Conservation (phyloP, 2,329 filamentous ascomycete species). For the Fusarium setosum region DNA sequence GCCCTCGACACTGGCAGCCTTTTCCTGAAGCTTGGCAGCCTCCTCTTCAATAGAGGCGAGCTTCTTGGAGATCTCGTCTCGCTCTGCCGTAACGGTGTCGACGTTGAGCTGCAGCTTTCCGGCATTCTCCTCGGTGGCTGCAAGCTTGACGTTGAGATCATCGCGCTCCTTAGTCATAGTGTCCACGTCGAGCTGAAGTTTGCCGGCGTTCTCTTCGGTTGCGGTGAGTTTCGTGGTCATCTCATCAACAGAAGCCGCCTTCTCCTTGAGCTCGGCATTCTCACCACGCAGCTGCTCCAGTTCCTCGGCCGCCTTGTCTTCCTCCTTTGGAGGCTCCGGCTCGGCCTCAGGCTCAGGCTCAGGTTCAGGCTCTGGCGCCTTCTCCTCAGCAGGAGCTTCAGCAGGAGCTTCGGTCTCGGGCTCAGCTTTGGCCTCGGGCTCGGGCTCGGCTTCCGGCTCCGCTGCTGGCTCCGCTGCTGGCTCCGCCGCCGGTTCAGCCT, state of each 20-base stretch:
- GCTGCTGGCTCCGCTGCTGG: no score
- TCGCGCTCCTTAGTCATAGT: slow-evolving; percentile 1
- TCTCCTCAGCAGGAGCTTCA: slow-evolving; percentile 11
- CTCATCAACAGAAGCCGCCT: slow-evolving; percentile 19
- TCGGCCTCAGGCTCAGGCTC: slow-evolving; percentile 8
- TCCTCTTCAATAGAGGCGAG: slow-evolving; percentile 30
- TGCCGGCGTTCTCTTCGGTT: slow-evolving; percentile 7
- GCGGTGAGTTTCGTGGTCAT: slow-evolving; percentile 18
- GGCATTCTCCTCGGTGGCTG: slow-evolving; percentile 21
- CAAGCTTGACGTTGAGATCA: slow-evolving; percentile 17
- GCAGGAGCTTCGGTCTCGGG: not conserved
- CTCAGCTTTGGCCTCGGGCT: slow-evolving; percentile 6
- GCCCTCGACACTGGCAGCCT: slow-evolving; percentile 22
- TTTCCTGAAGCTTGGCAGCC: slow-evolving; percentile 25
- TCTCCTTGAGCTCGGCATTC: slow-evolving; percentile 36
- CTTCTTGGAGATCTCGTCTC: slow-evolving; percentile 36
- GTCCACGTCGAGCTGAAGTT: slow-evolving; percentile 1
- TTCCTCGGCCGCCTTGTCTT: not conserved
- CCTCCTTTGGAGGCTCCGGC: slow-evolving; percentile 1
- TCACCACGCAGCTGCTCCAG: slow-evolving; percentile 23
- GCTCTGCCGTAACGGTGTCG: slow-evolving; percentile 2
- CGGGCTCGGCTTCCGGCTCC: no score
- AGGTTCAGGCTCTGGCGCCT: slow-evolving; percentile 8
- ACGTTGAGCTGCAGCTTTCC: slow-evolving; percentile 13
- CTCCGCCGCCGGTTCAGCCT: not conserved